phyloP scores from a whole-genome alignment of 768 basidiomycete species.

The Amanita polypyramis region DNA sequence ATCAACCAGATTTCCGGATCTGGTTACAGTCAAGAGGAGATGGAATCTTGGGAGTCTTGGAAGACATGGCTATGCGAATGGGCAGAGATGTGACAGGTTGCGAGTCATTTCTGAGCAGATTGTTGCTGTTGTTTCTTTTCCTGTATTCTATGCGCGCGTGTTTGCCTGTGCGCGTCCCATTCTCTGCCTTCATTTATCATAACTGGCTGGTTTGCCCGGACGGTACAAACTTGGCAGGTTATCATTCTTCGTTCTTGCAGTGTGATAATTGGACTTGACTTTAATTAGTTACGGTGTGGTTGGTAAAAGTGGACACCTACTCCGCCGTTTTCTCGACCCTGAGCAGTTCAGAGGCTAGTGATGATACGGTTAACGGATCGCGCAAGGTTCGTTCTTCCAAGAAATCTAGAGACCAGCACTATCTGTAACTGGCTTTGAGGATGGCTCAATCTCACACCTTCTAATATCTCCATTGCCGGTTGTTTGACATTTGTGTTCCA shows the following conservation, averaged over 20 bases:
- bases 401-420: conserved; percentile 60
- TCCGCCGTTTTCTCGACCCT: conserved; percentile 31
- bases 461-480: conserved; percentile 36
- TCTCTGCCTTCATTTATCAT: conserved; percentile 45
- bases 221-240: conserved; percentile 55
- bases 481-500: conserved; percentile 52
- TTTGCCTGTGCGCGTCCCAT: conserved; percentile 50
- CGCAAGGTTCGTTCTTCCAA: conserved; percentile 37
- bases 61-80: conserved; percentile 41
- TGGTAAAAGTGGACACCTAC: conserved; percentile 21
- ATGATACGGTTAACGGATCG: conserved; percentile 46
- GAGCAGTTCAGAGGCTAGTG: conserved; percentile 43
- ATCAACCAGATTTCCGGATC: conserved; percentile 4
- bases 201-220: conserved; percentile 46
- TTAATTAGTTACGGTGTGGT: conserved; percentile 2
- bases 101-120: not conserved
- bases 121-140: conserved; percentile 17
- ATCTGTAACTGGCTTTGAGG: not conserved
- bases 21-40: conserved; percentile 3
- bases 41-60: conserved; percentile 28
- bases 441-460: conserved; percentile 25
- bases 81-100: conserved; percentile 18
- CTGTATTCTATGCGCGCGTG: conserved; percentile 43
- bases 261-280: conserved; percentile 42
- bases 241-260: conserved; percentile 46